These are phyloP conservation scores for Pholiota adiposa DNA, from an alignment of 1,284 basidiomycete genomes.

Conservation along the genomic window DNA sequence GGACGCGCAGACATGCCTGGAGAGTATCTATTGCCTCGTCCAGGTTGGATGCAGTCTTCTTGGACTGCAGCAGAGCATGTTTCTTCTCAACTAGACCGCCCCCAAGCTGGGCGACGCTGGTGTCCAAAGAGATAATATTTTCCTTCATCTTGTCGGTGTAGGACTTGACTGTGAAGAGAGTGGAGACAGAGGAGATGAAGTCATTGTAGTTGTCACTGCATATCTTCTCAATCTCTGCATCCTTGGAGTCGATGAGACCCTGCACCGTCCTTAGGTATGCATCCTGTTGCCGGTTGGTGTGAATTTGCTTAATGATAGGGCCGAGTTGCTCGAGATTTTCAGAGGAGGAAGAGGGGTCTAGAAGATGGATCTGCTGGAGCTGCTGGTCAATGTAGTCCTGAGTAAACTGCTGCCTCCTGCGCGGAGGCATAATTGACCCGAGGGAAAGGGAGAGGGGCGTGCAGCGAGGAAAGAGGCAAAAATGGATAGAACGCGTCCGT, in stretches of 20 bases:
- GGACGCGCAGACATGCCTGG: slow-evolving; percentile 88
- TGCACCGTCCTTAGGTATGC: slow-evolving; percentile 88
- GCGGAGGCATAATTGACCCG: slow-evolving; percentile 65
- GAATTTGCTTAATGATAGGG: slow-evolving; percentile 92
- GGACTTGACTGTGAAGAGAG: slow-evolving; percentile 92
- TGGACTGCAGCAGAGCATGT: slow-evolving; percentile 84
- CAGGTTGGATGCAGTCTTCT: slow-evolving; percentile 90
- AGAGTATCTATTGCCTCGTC: slow-evolving; percentile 96
- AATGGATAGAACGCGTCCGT: slow-evolving; percentile 11
- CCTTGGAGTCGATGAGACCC: slow-evolving; percentile 89
- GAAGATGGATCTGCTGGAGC: slow-evolving; percentile 84
- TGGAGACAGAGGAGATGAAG: slow-evolving; percentile 95
- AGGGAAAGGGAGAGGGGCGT: slow-evolving; percentile 14
- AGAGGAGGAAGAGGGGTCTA: slow-evolving; percentile 82
- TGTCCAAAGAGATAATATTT: slow-evolving; percentile 74
- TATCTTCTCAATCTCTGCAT: slow-evolving; percentile 94
- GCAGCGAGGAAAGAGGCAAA: slow-evolving; percentile 1
- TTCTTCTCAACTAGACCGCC: slow-evolving; percentile 91
- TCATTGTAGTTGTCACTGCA: slow-evolving; percentile 98
- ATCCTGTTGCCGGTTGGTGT: slow-evolving; percentile 90
- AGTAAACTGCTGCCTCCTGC: slow-evolving; percentile 73
- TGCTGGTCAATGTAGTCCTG: slow-evolving; percentile 84
- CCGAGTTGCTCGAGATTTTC: slow-evolving; percentile 94
- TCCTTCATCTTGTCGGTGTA: slow-evolving; percentile 84
- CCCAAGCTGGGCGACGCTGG: slow-evolving; percentile 79